Base-by-base conservation (phyloP, 192 early-diverging fungal genomes). In the Coemansia pectinata region DNA sequence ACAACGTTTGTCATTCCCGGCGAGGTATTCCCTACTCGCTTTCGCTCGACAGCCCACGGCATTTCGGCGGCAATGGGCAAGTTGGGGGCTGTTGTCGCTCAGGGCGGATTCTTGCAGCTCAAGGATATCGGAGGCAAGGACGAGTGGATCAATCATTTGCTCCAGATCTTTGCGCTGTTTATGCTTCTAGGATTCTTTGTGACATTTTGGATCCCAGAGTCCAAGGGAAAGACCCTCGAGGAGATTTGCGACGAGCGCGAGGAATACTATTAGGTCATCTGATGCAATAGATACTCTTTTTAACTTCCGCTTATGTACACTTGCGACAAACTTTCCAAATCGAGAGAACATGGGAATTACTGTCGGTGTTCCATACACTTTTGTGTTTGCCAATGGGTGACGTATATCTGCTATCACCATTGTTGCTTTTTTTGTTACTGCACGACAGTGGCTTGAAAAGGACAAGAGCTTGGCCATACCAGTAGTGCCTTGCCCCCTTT, bases 1-100 rank as follows among this genome's bases (percentile, higher is more conserved):
- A 98, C 95, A 4, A 92, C 92, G 0, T 93, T 93, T 71, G 89
- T 93, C 40, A 86, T 92, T 44, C 92, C 92, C 45, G 91, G 90
- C 59, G 92, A 93, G 71, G 85, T 88, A 17, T 93, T 91, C 71
- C 92, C 92, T 3, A 93, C 91, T 6, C 86, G 90, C 12, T 92
- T 91, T 71, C 79, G 91, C 38, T 87, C 92, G 7, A 92, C 92
- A 5, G 85, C 87, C 27, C 91, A 92, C 65, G 92, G 92, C 66
- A 92, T 93, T 50, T 90, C 90, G 8, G 92, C 92, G 14, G 92
- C 90, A 25, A 78, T 87, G 12, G 92, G 92, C 38, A 93, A 93
- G 67, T 40, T 91, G 15, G 92, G 92, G 34, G 90, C 91, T 41
- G 88, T 93, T 61, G 68, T 89, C 45, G 89, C 91, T 2, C 89